phyloP scores from a whole-genome alignment of 1,139 yeast genomes.

The Scheffersomyces titani region DNA sequence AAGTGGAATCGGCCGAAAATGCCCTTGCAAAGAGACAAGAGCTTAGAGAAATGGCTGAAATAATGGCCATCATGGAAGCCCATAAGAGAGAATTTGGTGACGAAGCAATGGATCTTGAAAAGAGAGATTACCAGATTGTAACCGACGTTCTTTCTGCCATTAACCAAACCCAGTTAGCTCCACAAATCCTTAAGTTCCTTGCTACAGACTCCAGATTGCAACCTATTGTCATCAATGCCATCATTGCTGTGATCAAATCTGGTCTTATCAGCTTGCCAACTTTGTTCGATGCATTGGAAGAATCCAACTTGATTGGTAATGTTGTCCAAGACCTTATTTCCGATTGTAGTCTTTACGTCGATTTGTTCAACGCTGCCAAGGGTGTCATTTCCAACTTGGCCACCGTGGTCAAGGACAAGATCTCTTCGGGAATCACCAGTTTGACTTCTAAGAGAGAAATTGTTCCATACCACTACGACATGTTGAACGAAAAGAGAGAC shows the following conservation, averaged over 20 bases:
- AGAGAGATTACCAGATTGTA: slow-evolving; percentile 35
- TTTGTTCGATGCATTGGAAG: slow-evolving; percentile 40
- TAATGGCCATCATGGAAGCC: slow-evolving; percentile 22
- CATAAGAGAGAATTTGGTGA: slow-evolving; percentile 32
- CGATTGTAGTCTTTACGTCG: slow-evolving; percentile 43
- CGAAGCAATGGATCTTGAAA: slow-evolving; percentile 13
- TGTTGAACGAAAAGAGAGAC: slow-evolving; percentile 21
- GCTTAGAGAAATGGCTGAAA: slow-evolving; percentile 20
- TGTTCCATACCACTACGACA: slow-evolving; percentile 1
- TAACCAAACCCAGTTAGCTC: slow-evolving; percentile 41
- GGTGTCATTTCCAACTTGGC: slow-evolving; percentile 29
- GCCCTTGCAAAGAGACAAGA: slow-evolving; percentile 11
- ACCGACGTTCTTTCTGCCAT: slow-evolving; percentile 44
- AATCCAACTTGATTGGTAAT: slow-evolving; percentile 37
- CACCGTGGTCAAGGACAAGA: slow-evolving; percentile 26
- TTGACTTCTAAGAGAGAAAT: slow-evolving; percentile 19
- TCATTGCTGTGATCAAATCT: slow-evolving; percentile 33
- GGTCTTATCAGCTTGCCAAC: slow-evolving; percentile 34
- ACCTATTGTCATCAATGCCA: slow-evolving; percentile 35
- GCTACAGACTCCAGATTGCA: slow-evolving; percentile 35
- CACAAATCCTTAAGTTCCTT: slow-evolving; percentile 36
- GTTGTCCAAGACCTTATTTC: slow-evolving; percentile 41
- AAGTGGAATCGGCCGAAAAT: slow-evolving; percentile 6
- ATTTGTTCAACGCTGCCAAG: slow-evolving; percentile 37
- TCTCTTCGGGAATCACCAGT: slow-evolving; percentile 20